Percentiles rank a stretch among this genome's conserved stretches.
phyloP scores from a whole-genome alignment of 768 basidiomycete species.

The Plicaturopsis crispa region DNA sequence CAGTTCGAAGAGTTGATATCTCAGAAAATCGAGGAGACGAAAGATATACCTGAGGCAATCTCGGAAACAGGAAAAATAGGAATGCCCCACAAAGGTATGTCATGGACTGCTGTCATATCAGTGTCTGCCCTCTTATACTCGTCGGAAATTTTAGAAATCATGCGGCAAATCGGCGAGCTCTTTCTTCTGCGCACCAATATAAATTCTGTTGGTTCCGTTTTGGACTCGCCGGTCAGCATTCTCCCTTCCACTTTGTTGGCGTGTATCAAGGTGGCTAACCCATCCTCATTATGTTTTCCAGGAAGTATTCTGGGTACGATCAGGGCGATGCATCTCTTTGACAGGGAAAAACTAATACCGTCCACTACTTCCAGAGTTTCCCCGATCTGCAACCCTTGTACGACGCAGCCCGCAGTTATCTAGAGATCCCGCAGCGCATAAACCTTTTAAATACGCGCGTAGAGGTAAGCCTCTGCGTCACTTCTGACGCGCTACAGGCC shows the following conservation, averaged over 20 bases:
- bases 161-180: conserved; percentile 94
- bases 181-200: conserved; percentile 93
- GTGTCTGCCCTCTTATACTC: conserved; percentile 7
- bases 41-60: conserved; percentile 90
- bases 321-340: conserved; percentile 1
- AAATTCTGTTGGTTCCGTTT: conserved; percentile 91
- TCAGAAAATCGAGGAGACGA: conserved; percentile 91
- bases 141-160: conserved; percentile 59
- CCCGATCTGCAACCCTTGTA: conserved; percentile 95
- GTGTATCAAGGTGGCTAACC: conserved; percentile 3
- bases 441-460: conserved; percentile 91
- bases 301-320: conserved; percentile 91
- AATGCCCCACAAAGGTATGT: conserved; percentile 71
- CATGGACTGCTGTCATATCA: conserved; percentile 5
- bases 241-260: conserved; percentile 5
- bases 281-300: conserved; percentile 19
- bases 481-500: conserved; percentile 2
- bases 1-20: conserved; percentile 92
- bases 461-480: conserved; percentile 67
- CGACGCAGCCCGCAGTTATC: conserved; percentile 87
- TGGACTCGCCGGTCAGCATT: conserved; percentile 81
- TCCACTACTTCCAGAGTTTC: conserved; percentile 51
- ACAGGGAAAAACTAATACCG: background rate
- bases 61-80: conserved; percentile 94
- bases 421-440: conserved; percentile 92